Evolutionary conservation across 495 filamentous ascomycete species (phyloP).

Genomic region (Trichodelitschia bisporula): DNA sequence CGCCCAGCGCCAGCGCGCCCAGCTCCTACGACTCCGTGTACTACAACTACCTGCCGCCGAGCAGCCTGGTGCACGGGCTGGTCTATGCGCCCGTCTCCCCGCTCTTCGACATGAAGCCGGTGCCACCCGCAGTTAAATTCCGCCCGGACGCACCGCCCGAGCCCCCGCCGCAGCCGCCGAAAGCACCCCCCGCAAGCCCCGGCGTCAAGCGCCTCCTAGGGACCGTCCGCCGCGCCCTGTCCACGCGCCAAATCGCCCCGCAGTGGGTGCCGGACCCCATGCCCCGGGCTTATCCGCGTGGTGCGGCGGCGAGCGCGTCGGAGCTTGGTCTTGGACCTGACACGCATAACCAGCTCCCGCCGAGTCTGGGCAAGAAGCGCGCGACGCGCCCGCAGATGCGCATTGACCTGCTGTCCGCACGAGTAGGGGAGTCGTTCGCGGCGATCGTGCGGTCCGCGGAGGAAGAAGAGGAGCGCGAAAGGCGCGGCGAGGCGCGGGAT

Average conservation of each 20-base stretch:
- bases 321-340: conserved; percentile 4
- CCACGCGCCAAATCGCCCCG: conserved; percentile 38
- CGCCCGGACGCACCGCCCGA: background rate
- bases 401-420: conserved; percentile 62
- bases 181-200: conserved; percentile 17
- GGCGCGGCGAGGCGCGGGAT: no score
- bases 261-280: no score
- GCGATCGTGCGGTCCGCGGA: no score
- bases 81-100: conserved; percentile 9
- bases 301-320: background rate
- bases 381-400: conserved; percentile 12
- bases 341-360: no score
- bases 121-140: background rate
- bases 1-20: no score
- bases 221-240: conserved; percentile 67
- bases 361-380: no score
- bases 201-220: conserved; percentile 71
- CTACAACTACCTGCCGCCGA: conserved; percentile 32
- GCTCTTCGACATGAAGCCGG: conserved; percentile 9
- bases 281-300: background rate
- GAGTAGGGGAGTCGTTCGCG: conserved; percentile 47
- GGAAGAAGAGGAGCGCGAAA: no score
- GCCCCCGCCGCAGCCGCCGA: background rate
- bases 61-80: conserved; percentile 57
- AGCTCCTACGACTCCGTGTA: conserved; percentile 4